Base-by-base conservation (phyloP, 1,284 basidiomycete species). In the Sanghuangporus weigelae region DNA sequence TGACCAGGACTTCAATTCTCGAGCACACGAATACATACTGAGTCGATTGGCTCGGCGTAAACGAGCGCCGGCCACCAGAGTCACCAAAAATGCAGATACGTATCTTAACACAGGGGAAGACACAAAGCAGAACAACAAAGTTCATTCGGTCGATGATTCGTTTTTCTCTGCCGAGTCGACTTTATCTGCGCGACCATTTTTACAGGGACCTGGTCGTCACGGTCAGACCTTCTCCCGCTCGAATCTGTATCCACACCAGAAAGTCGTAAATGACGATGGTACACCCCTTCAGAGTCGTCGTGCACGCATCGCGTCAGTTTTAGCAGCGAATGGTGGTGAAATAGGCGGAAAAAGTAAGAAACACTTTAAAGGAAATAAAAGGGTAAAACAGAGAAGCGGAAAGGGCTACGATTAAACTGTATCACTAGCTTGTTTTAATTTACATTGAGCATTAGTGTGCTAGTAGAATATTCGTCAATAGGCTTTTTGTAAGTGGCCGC, bases 361-460 rank as follows among this genome's bases (percentile, higher is more conserved):
- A 74, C 89, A 92, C 70, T 92, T 93, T 79, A 98, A 96, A 78
- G 91, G 88, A 71, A 77, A 83, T 77, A 87, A 93, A 81, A 79
- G 88, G 62, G 84, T 84, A 62, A 98, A 98, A 77, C 89, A 94
- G 75, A 79, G 95, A 68, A 94, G 92, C 71, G 95, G 95, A 31
- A 89, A 85, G 71, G 95, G 95, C 36, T 97, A 97, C 70, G 95
- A 96, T 71, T 85, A 66, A 5, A 14, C 21, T 19, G 21, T 19
- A 7, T 46, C 6, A 46, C 4, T 1, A n/a, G 7, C 16, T 53
- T 19, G 26, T 31, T 31, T 31, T 31, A 31, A 31, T 31, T 31
- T 4, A 31, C 26, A 31, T 3, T 31, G 26, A 31, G 26, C 26
- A 3, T 31, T 31, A n/a, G n/a, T n/a, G n/a, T n/a, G n/a, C n/a